Evolutionary conservation across 2,329 filamentous ascomycete species (phyloP).

Genomic region (Paraphoma sp.): DNA sequence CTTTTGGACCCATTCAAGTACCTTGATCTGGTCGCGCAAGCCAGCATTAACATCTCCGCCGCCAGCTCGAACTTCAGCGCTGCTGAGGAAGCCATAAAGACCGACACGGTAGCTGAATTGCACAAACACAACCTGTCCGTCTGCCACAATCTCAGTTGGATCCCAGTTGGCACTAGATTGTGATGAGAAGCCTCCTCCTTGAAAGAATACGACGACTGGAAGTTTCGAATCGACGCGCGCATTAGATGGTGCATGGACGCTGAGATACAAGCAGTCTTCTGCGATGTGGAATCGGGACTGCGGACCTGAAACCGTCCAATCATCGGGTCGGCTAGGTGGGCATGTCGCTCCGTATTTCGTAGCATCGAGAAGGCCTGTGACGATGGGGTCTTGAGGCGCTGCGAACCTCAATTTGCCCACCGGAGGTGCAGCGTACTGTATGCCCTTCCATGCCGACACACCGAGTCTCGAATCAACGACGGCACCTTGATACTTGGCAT

Average conservation of each 20-base stretch:
- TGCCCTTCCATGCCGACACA: slow-evolving; percentile 73
- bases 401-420: slow-evolving; percentile 69
- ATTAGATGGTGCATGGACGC: slow-evolving; percentile 66
- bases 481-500: slow-evolving; percentile 69
- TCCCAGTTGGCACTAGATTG: slow-evolving; percentile 61
- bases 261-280: slow-evolving; percentile 75
- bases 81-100: slow-evolving; percentile 73
- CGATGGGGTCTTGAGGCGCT: slow-evolving; percentile 58
- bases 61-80: slow-evolving; percentile 57
- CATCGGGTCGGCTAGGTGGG: slow-evolving; percentile 30
- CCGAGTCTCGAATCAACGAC: slow-evolving; percentile 55
- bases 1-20: slow-evolving; percentile 72
- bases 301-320: slow-evolving; percentile 22
- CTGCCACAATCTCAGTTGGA: slow-evolving; percentile 67
- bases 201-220: slow-evolving; percentile 69
- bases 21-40: slow-evolving; percentile 72
- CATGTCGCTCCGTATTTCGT: slow-evolving; percentile 46
- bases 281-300: slow-evolving; percentile 35
- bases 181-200: slow-evolving; percentile 56
- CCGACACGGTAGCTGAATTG: slow-evolving; percentile 80
- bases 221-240: slow-evolving; percentile 59
- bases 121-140: slow-evolving; percentile 70
- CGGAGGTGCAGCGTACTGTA: slow-evolving; percentile 75
- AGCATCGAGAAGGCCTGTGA: slow-evolving; percentile 15
- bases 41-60: slow-evolving; percentile 70